Evolutionary conservation across 2,329 filamentous ascomycete genomes (phyloP).

Genomic region (Colletotrichum sp.): DNA sequence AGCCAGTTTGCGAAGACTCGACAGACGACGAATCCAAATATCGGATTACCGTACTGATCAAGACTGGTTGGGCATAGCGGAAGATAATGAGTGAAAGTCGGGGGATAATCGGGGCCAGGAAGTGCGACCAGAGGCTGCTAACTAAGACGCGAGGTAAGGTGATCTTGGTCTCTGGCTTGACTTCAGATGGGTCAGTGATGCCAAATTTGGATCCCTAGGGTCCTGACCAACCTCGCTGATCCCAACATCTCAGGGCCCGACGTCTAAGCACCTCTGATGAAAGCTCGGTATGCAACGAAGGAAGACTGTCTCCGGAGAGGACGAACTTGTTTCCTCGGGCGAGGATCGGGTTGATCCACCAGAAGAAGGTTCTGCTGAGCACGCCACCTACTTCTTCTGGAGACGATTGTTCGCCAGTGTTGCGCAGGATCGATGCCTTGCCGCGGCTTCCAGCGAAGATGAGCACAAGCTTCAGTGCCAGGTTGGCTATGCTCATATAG

Average conservation of each 20-base stretch:
- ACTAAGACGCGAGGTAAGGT: background rate
- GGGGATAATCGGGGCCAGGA: background rate
- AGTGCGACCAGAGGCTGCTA: background rate
- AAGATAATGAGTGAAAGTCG: background rate
- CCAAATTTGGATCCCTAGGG: background rate
- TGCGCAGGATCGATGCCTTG: background rate
- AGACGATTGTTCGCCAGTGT: background rate
- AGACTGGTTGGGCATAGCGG: slow-evolving; percentile 1
- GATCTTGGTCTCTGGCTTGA: background rate
- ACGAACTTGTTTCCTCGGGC: background rate
- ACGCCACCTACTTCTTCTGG: background rate
- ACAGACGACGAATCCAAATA: background rate
- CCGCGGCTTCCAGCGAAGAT: background rate
- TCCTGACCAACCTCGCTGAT: background rate
- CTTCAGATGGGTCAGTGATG: background rate
- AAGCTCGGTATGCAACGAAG: background rate
- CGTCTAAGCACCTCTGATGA: background rate
- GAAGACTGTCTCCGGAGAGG: background rate
- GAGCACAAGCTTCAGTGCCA: background rate
- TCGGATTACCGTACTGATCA: background rate
- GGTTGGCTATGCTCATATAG: background rate
- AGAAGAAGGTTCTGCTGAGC: background rate
- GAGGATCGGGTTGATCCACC: slow-evolving; percentile 11
- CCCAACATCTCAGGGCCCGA: background rate
- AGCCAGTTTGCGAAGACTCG: background rate